Conservation (phyloP, 1,139 yeast species). For the Citeromyces hawaiiensis region DNA sequence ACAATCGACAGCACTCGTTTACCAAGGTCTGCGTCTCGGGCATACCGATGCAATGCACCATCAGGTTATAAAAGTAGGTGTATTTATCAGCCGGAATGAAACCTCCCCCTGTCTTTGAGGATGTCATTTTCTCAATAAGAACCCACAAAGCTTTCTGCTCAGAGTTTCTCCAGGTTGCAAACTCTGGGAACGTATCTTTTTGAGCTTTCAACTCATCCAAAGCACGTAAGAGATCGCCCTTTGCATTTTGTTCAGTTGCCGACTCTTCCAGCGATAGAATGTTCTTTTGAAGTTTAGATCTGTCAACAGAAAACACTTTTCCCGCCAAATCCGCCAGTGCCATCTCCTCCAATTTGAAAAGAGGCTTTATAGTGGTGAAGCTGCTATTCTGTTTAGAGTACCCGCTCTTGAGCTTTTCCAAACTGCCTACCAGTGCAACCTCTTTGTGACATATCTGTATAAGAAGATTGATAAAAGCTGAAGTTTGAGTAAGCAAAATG, state of each 20-base stretch:
- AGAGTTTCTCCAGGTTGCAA: neutral
- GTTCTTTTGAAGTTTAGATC: slow-evolving; percentile 33
- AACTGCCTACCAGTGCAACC: slow-evolving; percentile 26
- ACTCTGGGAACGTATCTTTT: neutral
- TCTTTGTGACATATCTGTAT: slow-evolving; percentile 32
- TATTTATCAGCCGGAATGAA: neutral
- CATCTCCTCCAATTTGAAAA: slow-evolving; percentile 36
- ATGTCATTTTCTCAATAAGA: neutral
- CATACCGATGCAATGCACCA: neutral
- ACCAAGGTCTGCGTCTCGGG: slow-evolving; percentile 15
- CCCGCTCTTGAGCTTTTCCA: slow-evolving; percentile 25
- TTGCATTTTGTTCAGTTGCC: slow-evolving; percentile 28
- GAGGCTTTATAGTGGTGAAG: slow-evolving; percentile 20
- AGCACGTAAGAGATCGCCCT: slow-evolving; percentile 11
- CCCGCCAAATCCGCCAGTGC: slow-evolving; percentile 26
- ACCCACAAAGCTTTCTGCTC: neutral
- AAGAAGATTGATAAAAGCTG: slow-evolving; percentile 41
- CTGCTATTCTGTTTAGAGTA: neutral
- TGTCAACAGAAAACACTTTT: slow-evolving; percentile 27
- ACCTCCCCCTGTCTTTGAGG: neutral
- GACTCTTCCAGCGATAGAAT: slow-evolving; percentile 20
- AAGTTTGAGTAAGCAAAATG: slow-evolving; percentile 41
- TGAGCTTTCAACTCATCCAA: neutral
- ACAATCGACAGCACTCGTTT: slow-evolving; percentile 34
- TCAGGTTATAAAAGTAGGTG: neutral